These are phyloP conservation scores for Monascus purpureus DNA, from an alignment of 495 filamentous ascomycete species.

Conservation along the genomic window DNA sequence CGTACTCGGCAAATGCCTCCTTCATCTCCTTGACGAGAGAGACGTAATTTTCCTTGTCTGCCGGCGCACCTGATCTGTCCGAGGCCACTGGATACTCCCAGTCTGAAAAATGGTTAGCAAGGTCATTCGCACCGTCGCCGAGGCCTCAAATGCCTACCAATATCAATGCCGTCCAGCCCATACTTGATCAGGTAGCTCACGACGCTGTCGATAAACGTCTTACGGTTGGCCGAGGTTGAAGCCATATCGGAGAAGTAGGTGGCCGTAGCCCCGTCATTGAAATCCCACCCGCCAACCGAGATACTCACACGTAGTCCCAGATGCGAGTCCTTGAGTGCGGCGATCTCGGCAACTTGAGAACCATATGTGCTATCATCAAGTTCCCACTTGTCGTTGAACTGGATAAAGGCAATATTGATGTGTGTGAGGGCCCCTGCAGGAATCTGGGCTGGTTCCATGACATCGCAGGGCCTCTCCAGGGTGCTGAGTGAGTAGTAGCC, in stretches of 20 bases:
- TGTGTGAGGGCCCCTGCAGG: conserved; percentile 18
- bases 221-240: conserved; percentile 13
- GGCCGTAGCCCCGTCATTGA: conserved; percentile 16
- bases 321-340: conserved; percentile 17
- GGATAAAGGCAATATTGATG: conserved; percentile 31
- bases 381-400: conserved; percentile 10
- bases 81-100: conserved; percentile 38
- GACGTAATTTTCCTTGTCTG: conserved; percentile 29
- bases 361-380: conserved; percentile 11
- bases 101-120: conserved; percentile 22
- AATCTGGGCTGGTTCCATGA: conserved; percentile 9
- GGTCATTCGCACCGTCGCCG: no score
- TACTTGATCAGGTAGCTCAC: conserved; percentile 28
- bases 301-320: conserved; percentile 22
- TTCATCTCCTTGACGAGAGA: conserved; percentile 28
- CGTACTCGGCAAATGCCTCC: conserved; percentile 14
- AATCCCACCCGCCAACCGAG: conserved; percentile 30
- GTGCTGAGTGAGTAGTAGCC: conserved; percentile 17
- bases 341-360: no score
- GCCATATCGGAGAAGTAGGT: conserved; percentile 18
- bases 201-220: conserved; percentile 29
- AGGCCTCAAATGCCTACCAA: conserved; percentile 40
- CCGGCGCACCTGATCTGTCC: conserved; percentile 21
- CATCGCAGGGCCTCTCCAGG: conserved; percentile 3
- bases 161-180: conserved; percentile 40